Evolutionary conservation across 768 basidiomycete genomes (phyloP), one percentile per base, ranked within the genome.

Genomic region (Tylopilus felleus): DNA sequence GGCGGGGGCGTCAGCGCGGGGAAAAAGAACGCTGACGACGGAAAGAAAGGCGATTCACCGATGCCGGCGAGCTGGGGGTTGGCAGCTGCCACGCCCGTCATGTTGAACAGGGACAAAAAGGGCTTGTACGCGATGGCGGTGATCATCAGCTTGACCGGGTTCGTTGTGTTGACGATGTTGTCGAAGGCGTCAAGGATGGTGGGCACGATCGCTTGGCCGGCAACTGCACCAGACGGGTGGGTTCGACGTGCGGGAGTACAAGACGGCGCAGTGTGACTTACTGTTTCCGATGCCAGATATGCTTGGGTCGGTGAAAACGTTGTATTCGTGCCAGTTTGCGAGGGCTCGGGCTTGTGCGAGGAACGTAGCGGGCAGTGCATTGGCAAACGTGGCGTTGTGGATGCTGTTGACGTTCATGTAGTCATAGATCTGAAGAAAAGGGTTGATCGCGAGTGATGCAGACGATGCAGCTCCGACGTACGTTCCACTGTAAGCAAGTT

Each of bases 31-130:
- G 5, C 44, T 13, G n/a, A 35, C 5, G 25, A 21, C 36, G 22
- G 27, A 5, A 35, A 40, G n/a, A 42, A 35, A 21, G 8, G 17
- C 12, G 28, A 53, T 58, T 49, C 48, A 85, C 86, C 83, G 57
- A 88, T 79, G 13, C 79, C 79, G 33, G 82, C 78, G 4, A 88
- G 75, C 56, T 80, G 62, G 0, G 81, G 78, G 51, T 80, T 75
- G 42, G 73, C 69, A 17, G 75, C 65, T 10, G 78, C 77, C 23
- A 79, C 76, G 2, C 80, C 77, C 0, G 85, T 88, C 81, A 91
- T 84, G 69, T 88, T 86, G 75, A 91, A 90, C 42, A 91, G 68
- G 9, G 84, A 85, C 29, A 89, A 54, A 73, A 90, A 86, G 0
- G 88, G 88, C 68, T 90, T 90, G 75, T 90, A 91, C 0, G 87